A percentile compares a stretch with the other conserved stretches of the same genome.
Conservation (phyloP, 495 filamentous ascomycete species). For the Trichoderma orchidacearum region DNA sequence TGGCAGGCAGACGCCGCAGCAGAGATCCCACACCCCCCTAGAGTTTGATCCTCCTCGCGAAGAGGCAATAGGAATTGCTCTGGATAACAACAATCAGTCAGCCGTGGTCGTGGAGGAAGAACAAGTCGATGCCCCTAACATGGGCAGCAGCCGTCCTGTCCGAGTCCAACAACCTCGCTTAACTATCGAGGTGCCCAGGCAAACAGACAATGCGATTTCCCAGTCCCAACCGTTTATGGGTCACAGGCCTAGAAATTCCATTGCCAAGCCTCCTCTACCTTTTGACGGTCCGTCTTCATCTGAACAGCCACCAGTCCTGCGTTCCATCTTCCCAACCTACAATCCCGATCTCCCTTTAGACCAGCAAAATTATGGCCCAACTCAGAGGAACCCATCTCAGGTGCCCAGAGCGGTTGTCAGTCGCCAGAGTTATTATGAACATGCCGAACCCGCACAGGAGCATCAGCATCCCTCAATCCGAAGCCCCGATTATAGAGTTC, state of each 20-base stretch:
- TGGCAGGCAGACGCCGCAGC: conserved; percentile 18
- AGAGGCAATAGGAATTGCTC: conserved; percentile 7
- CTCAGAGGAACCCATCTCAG: conserved; percentile 36
- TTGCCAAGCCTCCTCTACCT: conserved; percentile 28
- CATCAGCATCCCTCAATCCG: conserved; percentile 13
- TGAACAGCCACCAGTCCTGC: conserved; percentile 20
- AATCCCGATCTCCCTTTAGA: conserved; percentile 54
- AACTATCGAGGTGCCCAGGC: conserved; percentile 21
- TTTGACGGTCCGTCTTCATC: conserved; percentile 15
- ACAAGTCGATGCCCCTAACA: conserved; percentile 11
- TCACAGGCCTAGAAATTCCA: conserved; percentile 32
- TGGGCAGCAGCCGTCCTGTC: conserved; percentile 13
- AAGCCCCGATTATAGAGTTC: neutral
- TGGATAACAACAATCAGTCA: conserved; percentile 17
- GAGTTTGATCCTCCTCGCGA: conserved; percentile 5
- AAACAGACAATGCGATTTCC: conserved; percentile 35
- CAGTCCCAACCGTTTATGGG: conserved; percentile 35
- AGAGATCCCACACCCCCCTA: conserved; percentile 17
- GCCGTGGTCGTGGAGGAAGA: conserved; percentile 19
- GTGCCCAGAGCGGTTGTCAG: conserved; percentile 43
- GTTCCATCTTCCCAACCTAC: conserved; percentile 68
- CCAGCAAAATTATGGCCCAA: conserved; percentile 57
- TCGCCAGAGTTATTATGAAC: conserved; percentile 31
- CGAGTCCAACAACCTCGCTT: conserved; percentile 8
- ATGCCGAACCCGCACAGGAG: conserved; percentile 11